Evolutionary conservation across 163 green algal species (phyloP), one percentile per base, ranked within the genome.

Genomic region (Scenedesmus sp.): DNA sequence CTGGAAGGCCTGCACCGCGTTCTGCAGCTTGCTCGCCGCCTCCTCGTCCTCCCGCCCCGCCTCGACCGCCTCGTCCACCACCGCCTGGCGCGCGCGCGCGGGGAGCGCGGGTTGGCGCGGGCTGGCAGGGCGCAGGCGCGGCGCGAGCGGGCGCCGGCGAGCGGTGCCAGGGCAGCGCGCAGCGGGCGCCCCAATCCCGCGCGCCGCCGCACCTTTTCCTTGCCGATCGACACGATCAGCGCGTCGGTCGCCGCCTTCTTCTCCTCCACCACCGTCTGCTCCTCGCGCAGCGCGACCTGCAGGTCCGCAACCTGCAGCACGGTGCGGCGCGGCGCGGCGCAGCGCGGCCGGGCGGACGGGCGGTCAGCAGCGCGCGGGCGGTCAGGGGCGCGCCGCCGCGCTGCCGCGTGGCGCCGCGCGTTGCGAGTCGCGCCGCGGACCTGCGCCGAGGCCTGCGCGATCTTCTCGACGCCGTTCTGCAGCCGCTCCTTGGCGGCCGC

Each of bases 201-300:
- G n/a, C n/a, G n/a, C n/a, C n/a, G n/a, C n/a, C n/a, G n/a, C n/a
- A n/a, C n/a, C 84, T 96, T 96, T 83, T 98, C 94, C 63, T 91
- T 85, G 24, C 94, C 89, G 33, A 98, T 97, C 42, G 71, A 92
- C 74, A 97, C 93, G 60, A 98, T 98, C n/a, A 98, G 87, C 62
- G 88, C 90, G 63, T 94, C 88, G 0, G 95, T 97, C 63, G 91
- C 84, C 6, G 87, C 85, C 82, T 97, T 96, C 87, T 98, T 97
- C 87, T 98, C 92, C 70, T 94, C 94, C 34, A 98, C 95, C 58
- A 98, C 92, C 24, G 95, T 90, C 78, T 87, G 87, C 85, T 98
- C 95, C 63, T 96, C 84, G 76, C 93, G 91, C 14, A 98, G 80
- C 10, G 89, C 90, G 18, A 82, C 82, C 80, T 97, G 93, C 80